Evolutionary conservation across 192 early-diverging fungal species (phyloP).

Genomic region (Backusella macrospora): DNA sequence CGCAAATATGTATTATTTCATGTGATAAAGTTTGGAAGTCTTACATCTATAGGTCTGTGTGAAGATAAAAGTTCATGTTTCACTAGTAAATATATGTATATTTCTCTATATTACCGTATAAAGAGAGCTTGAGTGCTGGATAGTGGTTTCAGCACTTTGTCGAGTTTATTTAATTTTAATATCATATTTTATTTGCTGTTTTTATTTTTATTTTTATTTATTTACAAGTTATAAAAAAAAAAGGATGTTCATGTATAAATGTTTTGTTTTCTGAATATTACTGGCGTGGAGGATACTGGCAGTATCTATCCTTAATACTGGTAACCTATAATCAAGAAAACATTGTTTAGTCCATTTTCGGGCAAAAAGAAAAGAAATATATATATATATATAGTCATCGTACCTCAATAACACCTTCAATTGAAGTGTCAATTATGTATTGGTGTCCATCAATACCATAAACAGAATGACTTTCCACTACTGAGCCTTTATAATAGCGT

Average conservation of each 20-base stretch:
- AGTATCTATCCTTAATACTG: conserved; percentile 40
- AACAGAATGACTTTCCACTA: conserved; percentile 44
- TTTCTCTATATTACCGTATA: too few relatives aligned
- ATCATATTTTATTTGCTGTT: background rate
- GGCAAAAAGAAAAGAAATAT: background rate
- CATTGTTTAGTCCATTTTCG: too few relatives aligned
- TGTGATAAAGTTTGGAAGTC: too few relatives aligned
- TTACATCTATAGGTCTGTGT: too few relatives aligned
- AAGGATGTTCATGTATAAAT: background rate
- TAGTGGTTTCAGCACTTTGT: too few relatives aligned
- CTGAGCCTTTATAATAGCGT: conserved; percentile 37
- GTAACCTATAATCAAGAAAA: too few relatives aligned
- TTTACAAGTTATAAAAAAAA: background rate
- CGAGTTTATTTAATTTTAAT: background rate
- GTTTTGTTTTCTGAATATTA: background rate
- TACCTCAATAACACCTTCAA: conserved; percentile 46
- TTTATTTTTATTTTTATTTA: background rate
- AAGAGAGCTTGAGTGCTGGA: too few relatives aligned
- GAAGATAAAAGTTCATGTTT: too few relatives aligned
- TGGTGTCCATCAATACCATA: conserved; percentile 35
- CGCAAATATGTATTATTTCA: too few relatives aligned
- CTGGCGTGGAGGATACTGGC: conserved; percentile 33
- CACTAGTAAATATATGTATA: too few relatives aligned
- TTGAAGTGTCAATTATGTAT: conserved; percentile 44
- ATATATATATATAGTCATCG: background rate